Conservation (phyloP, 768 basidiomycete species). For the Clathrus columnatus region DNA sequence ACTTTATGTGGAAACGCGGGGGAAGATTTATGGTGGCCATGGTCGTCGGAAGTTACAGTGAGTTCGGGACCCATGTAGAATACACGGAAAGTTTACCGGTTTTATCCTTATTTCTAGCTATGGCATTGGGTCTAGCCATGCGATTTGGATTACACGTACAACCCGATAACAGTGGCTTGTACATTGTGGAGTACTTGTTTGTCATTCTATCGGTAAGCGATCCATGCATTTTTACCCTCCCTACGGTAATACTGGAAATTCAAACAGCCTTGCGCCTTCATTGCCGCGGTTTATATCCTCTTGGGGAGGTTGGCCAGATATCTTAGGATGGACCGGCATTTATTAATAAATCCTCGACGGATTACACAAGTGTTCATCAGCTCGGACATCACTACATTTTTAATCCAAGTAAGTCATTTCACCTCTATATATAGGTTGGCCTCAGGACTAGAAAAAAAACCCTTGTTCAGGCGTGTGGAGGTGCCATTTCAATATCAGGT, state of each 20-base stretch:
- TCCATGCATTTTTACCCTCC: background rate
- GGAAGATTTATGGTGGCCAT: conserved; percentile 53
- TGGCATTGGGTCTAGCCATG: conserved; percentile 44
- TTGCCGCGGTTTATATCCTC: conserved; percentile 58
- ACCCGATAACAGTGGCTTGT: conserved; percentile 44
- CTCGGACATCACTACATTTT: conserved; percentile 57
- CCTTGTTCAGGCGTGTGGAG: conserved; percentile 36
- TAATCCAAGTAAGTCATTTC: conserved; percentile 42
- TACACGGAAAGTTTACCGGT: background rate
- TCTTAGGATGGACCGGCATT: conserved; percentile 37
- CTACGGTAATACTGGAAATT: background rate
- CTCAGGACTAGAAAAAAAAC: background rate
- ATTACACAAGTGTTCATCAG: conserved; percentile 53
- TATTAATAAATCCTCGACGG: conserved; percentile 38
- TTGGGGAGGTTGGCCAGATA: conserved; percentile 51
- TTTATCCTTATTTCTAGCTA: conserved; percentile 30
- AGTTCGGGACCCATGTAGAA: conserved; percentile 15
- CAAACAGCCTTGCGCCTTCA: conserved; percentile 62
- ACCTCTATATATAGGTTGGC: background rate
- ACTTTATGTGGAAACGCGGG: conserved; percentile 34
- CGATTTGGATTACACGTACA: conserved; percentile 47
- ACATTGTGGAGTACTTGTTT: conserved; percentile 50
- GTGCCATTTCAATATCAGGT: conserved; percentile 35
- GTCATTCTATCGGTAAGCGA: conserved; percentile 47
- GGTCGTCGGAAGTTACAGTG: conserved; percentile 52